Conservation (phyloP, 164 flowering plant genomes). For the Paratinospora sagittata region DNA sequence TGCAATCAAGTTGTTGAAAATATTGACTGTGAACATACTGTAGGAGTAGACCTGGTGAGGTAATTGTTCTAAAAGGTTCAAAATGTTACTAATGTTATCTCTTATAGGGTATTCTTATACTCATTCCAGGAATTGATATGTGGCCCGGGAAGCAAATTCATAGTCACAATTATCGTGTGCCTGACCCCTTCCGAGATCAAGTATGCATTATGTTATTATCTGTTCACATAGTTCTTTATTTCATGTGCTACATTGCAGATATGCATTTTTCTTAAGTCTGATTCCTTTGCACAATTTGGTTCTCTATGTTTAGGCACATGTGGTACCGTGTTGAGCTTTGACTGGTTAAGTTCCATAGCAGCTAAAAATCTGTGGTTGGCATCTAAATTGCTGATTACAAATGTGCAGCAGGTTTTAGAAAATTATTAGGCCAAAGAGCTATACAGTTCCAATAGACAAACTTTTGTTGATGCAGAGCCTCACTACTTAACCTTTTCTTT, state of each 20-base stretch:
- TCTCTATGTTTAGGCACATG: background rate
- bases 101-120: background rate
- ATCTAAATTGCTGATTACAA: background rate
- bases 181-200: slow-evolving; percentile 63
- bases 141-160: slow-evolving; percentile 94
- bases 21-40: no score
- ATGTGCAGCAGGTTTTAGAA: background rate
- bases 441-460: background rate
- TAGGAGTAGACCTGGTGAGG: background rate
- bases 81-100: background rate
- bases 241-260: background rate
- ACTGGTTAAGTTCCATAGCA: background rate
- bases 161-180: slow-evolving; percentile 83
- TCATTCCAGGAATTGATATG: slow-evolving; percentile 44
- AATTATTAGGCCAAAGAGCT: background rate
- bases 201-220: slow-evolving; percentile 30
- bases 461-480: background rate
- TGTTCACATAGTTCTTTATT: background rate
- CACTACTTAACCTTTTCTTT: background rate
- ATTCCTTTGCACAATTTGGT: background rate
- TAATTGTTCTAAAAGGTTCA: background rate
- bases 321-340: background rate
- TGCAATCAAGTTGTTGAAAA: no score
- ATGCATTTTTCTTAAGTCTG: background rate
- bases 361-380: background rate